phyloP scores from a whole-genome alignment of 352 stramenopile species.

The Stephanocyclus meneghinianus region DNA sequence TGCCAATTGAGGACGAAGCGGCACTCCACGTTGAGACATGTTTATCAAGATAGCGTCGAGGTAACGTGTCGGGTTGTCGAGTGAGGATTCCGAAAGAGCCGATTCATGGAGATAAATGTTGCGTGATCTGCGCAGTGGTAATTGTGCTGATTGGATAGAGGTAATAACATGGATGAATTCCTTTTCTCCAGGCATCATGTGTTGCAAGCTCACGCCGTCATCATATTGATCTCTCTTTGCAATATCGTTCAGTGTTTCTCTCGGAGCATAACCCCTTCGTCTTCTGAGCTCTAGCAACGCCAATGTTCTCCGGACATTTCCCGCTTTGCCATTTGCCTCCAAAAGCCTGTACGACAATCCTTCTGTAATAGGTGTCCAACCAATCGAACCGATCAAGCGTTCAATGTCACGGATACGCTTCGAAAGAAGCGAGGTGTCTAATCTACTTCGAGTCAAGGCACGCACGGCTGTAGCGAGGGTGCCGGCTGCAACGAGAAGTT shows the following conservation, averaged over 20 bases:
- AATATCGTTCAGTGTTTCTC: constrained; percentile 9
- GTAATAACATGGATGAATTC: constrained; percentile 71
- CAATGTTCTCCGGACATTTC: constrained; percentile 71
- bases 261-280: constrained; percentile 48
- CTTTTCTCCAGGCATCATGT: constrained; percentile 26
- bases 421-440: constrained; percentile 58
- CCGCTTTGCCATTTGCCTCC: constrained; percentile 76
- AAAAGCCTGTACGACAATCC: constrained; percentile 67
- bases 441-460: constrained; percentile 52
- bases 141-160: constrained; percentile 62
- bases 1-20: constrained; percentile 58
- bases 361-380: constrained; percentile 65
- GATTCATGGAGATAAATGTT: constrained; percentile 71
- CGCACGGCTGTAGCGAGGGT: constrained; percentile 55
- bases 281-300: constrained; percentile 62
- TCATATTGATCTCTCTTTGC: neutral
- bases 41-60: constrained; percentile 80
- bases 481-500: constrained; percentile 52
- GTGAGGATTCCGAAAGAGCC: constrained; percentile 53
- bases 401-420: constrained; percentile 65
- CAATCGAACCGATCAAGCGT: constrained; percentile 62
- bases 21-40: constrained; percentile 69
- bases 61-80: constrained; percentile 78
- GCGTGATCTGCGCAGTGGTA: constrained; percentile 54
- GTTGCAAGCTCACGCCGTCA: neutral